Conservation (phyloP, 352 stramenopile species). For the Globisporangium canariense region DNA sequence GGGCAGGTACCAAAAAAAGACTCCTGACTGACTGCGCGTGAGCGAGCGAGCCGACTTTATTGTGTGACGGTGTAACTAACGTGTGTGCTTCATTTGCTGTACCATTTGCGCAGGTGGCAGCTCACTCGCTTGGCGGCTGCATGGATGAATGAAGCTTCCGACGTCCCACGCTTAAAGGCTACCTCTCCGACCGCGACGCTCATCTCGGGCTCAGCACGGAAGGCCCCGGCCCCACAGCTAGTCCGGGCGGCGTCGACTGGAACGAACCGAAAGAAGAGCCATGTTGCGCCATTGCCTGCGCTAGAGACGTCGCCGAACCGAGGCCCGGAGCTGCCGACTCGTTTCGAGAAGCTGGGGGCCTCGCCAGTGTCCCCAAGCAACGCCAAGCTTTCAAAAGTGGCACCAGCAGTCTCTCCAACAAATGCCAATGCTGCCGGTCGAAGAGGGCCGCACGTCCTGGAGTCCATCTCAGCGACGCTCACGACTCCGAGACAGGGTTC, state of each 20-base stretch:
- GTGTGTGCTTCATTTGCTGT: not conserved
- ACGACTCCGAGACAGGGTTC: not conserved
- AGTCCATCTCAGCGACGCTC: slow-evolving; percentile 6
- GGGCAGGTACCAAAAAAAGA: not conserved
- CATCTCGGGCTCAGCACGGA: not conserved
- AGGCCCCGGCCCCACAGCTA: not conserved
- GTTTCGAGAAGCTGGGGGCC: not conserved
- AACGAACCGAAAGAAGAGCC: slow-evolving; percentile 8
- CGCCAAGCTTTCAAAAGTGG: not conserved
- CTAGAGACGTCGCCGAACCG: slow-evolving; percentile 1
- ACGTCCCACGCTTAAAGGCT: not conserved
- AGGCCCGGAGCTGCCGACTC: not conserved
- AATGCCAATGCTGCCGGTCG: not conserved
- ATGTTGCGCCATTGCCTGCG: slow-evolving; percentile 6
- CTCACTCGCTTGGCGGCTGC: not conserved
- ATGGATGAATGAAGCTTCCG: slow-evolving; percentile 7
- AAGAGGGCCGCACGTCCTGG: not conserved
- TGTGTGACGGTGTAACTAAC: not conserved
- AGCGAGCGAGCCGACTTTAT: not conserved
- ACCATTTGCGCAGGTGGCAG: not conserved
- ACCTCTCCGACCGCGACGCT: not conserved
- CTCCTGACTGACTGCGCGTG: not conserved
- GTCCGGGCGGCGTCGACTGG: slow-evolving; percentile 5
- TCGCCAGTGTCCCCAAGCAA: not conserved
- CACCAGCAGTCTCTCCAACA: not conserved